Base-by-base conservation (phyloP, 2,329 filamentous ascomycete genomes). In the Metarhizium album region DNA sequence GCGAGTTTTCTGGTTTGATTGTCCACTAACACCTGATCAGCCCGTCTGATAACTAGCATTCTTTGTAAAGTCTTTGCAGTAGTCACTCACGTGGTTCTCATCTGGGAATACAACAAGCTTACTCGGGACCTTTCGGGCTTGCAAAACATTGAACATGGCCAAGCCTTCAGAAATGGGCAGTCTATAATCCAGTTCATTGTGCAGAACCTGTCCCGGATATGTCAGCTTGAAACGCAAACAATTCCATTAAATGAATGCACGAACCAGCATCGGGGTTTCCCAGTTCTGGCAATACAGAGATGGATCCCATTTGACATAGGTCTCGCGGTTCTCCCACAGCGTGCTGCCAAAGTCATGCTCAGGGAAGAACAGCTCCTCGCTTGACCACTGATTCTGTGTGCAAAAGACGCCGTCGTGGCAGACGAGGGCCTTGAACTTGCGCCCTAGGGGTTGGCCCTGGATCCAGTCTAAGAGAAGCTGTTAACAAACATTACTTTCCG, bases 171-270 rank as follows among this genome's bases (percentile, higher is more conserved):
- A 82, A 49, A 97, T 83, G 1, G 90, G 86, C 24, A 96, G 72
- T 18, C 91, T 80, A 64, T 95, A 97, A 66, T 97, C 91, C 31
- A 93, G 75, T 60, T 93, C 88, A 61, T 83, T 91, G 67, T 97
- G 91, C 50, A 97, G 90, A 54, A 81, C 67, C 68, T 70, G 35
- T 18, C 22, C n/a, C 23, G 9, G 3, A n/a, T 29, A 4, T n/a
- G 46, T 58, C n/a, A 57, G 50, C 23, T 43, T 45, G 52, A 18
- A 53, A 43, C 20, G 7, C 14, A 4, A 1, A 38, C 16, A 31
- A 8, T 27, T 18, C 18, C n/a, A n/a, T n/a, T n/a, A 23, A 13
- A 8, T n/a, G n/a, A 4, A 4, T 20, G 20, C 42, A 61, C 69
- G 54, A 58, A 94, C 83, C 54, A 98, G 74, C 67, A 93, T 84